Base-by-base conservation (phyloP, 331 rosid genomes). In the Cydonia oblonga region DNA sequence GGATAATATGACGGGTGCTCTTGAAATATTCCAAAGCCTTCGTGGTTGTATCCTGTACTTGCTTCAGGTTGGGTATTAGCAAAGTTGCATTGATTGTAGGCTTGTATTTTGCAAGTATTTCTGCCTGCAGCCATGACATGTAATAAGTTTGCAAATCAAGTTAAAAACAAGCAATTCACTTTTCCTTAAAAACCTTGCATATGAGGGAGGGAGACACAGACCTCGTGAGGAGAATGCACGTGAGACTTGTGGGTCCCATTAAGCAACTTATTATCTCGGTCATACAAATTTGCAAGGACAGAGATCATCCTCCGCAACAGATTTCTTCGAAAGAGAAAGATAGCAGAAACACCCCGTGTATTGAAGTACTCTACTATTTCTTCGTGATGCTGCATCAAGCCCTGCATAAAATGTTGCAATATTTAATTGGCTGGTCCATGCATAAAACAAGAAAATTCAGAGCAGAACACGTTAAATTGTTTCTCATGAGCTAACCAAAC, bases 171-270 rank as follows among this genome's bases (percentile, higher is more conserved):
- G 59, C 24, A 61, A 49, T 33, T 15, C 2, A 64, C 25, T n/a
- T 19, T 42, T 35, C 11, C 18, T 0, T 11, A 33, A 9, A 18
- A 19, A 28, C 29, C 63, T 52, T 81, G 42, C 57, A 5, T 6
- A 18, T 18, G 69, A 76, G 71, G 71, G 60, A 75, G 82, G 83
- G 77, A 42, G 63, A 75, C 9, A 49, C 54, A 18, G 70, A 95
- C 99, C 96, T 95, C 97, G 23, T 74, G 87, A 53, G 86, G 84
- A 53, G 99, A 95, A 87, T 95, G 99, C 44, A 87, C 92, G 40
- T 95, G 99, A 81, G 99, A 95, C 84, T 95, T 95, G 88, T 95
- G 99, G 75, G 96, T 95, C 62, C 99, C 97, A 24, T 95, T 95
- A 69, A 95, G 81, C 30, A 68, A 77, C 87, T 88, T 95, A 7